Evolutionary conservation across 2,329 filamentous ascomycete species (phyloP).

Genomic region (Dothiorella sarmentorum): DNA sequence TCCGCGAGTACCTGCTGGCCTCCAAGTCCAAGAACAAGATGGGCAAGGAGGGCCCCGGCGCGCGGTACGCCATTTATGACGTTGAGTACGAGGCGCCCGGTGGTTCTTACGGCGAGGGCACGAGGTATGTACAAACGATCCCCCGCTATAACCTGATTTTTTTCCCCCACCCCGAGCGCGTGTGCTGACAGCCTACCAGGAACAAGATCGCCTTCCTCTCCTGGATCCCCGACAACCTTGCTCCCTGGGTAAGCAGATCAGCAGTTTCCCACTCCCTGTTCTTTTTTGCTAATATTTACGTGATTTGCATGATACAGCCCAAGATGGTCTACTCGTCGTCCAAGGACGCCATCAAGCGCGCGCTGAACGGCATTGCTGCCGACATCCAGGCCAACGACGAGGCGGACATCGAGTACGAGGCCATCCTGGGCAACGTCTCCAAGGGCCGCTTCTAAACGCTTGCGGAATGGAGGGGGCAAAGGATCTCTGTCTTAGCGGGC

Average conservation of each 20-base stretch:
- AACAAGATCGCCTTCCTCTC: conserved; percentile 77
- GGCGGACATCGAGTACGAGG: conserved; percentile 77
- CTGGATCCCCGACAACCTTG: conserved; percentile 79
- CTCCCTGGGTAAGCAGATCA: conserved; percentile 62
- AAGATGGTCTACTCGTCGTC: conserved; percentile 91
- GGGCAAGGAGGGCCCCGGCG: conserved; percentile 57
- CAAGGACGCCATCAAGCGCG: conserved; percentile 79
- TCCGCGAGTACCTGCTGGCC: conserved; percentile 72
- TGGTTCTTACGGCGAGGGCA: conserved; percentile 61
- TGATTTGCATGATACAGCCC: conserved; percentile 49
- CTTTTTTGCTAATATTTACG: background rate
- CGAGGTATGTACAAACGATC: conserved; percentile 49
- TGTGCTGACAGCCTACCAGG: conserved; percentile 8
- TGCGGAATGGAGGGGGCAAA: too few relatives aligned
- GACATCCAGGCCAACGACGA: conserved; percentile 82
- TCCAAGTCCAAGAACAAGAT: conserved; percentile 69
- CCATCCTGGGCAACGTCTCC: conserved; percentile 56
- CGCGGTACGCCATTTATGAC: conserved; percentile 82
- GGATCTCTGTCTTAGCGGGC: too few relatives aligned
- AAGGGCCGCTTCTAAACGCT: conserved; percentile 46
- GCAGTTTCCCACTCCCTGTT: too few relatives aligned
- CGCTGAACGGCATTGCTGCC: conserved; percentile 69
- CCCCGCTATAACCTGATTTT: too few relatives aligned
- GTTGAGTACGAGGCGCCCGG: conserved; percentile 68
- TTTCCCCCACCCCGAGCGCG: background rate